Evolutionary conservation across 176 grass and related monocot species (phyloP).

Genomic region (Tillandsia fasciculata): DNA sequence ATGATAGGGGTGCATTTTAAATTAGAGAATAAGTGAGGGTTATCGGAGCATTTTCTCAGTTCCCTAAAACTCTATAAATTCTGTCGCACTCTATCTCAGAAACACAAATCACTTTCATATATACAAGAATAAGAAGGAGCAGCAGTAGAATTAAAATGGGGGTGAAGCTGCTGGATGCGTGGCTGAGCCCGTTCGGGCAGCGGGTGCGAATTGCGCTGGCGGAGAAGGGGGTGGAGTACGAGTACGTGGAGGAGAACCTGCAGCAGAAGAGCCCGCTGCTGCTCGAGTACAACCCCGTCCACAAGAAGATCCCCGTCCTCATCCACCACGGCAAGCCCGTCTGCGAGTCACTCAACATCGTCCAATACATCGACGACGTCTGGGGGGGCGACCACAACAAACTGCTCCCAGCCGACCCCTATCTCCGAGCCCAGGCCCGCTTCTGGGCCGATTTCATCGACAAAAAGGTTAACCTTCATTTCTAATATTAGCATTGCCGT

Average conservation of each 20-base stretch:
- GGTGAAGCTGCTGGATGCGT: constrained; percentile 30
- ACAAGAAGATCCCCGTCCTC: constrained; percentile 54
- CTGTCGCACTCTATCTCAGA: too few species aligned
- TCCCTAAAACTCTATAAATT: too few species aligned
- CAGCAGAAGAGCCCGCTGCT: constrained; percentile 42
- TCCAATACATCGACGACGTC: constrained; percentile 51
- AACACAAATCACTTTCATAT: too few species aligned
- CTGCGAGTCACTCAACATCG: constrained; percentile 48
- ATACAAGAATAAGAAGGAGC: too few species aligned
- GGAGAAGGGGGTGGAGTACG: constrained; percentile 40
- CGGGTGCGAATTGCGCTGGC: constrained; percentile 29
- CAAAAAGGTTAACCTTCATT: constrained; percentile 17
- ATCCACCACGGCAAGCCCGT: constrained; percentile 40
- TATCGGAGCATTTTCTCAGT: too few species aligned
- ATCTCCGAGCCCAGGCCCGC: constrained; percentile 27
- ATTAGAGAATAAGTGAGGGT: too few species aligned
- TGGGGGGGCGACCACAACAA: not conserved
- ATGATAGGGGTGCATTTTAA: too few species aligned
- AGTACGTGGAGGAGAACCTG: constrained; percentile 48
- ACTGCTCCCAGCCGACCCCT: constrained; percentile 38
- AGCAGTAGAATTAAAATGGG: constrained; percentile 21
- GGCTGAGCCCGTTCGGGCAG: constrained; percentile 58
- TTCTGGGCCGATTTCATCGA: constrained; percentile 58
- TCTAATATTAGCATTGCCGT: too few species aligned
- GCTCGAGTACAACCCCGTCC: constrained; percentile 58